A percentile compares a stretch with the other conserved stretches of the same genome.
Evolutionary conservation across 495 filamentous ascomycete genomes (phyloP).

Genomic region (Aspergillus wentii): DNA sequence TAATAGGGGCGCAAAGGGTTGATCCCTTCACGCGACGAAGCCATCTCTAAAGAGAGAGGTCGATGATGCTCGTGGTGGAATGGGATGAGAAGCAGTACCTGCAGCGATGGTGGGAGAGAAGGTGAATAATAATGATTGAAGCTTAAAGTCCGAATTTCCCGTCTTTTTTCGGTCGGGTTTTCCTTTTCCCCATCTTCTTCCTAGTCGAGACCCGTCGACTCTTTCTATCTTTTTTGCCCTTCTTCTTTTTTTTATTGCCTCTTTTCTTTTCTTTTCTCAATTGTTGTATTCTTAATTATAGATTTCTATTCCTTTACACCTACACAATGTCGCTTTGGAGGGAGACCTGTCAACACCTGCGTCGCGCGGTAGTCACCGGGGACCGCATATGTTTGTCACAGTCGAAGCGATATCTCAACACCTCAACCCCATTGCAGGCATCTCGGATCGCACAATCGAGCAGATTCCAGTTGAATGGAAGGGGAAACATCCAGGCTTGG

Average conservation of each 20-base stretch:
- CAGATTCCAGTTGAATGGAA: conserved; percentile 1
- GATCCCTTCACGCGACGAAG: conserved; percentile 53
- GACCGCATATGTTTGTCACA: conserved; percentile 26
- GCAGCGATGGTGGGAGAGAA: conserved; percentile 6
- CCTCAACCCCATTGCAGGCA: conserved; percentile 16
- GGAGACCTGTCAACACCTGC: conserved; percentile 32
- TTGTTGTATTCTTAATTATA: background rate
- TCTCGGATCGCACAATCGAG: conserved; percentile 13
- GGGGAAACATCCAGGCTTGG: background rate
- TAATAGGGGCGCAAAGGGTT: conserved; percentile 97
- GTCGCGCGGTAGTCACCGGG: conserved; percentile 22
- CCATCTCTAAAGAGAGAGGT: conserved; percentile 25
- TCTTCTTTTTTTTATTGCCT: conserved; percentile 4
- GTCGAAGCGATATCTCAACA: conserved; percentile 28
- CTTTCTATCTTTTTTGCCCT: conserved; percentile 12
- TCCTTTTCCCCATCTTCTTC: conserved; percentile 11
- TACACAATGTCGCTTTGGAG: conserved; percentile 34
- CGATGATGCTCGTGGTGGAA: background rate
- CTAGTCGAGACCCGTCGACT: background rate
- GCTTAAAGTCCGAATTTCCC: conserved; percentile 17
- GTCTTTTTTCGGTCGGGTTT: conserved; percentile 17
- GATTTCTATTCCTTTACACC: background rate
- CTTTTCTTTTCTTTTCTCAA: conserved; percentile 7
- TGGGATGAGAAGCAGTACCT: conserved; percentile 5
- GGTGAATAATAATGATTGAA: conserved; percentile 3